Base-by-base conservation (phyloP, 768 basidiomycete genomes). In the Hypholoma fasciculare region DNA sequence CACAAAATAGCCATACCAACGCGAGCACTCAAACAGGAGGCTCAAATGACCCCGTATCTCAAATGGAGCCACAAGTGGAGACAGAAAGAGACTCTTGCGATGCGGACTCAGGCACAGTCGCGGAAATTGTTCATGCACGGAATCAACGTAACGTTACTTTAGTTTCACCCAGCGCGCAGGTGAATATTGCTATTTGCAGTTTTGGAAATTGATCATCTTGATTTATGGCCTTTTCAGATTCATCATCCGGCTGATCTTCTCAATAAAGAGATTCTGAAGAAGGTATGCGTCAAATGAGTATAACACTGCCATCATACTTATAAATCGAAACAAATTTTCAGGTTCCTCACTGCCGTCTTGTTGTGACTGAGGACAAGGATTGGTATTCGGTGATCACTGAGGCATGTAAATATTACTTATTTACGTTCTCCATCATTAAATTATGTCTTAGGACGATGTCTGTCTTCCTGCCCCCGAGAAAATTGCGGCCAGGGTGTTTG, bases 321-420 rank as follows among this genome's bases (percentile, higher is more conserved):
- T 34, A 34, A 34, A 34, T 9, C 9, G 6, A 34, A 34, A 34
- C 30, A 34, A 34, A 34, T 34, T 34, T 34, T 6, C 30, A 34
- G 30, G 9, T 34, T 43, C 52, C 52, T 11, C 23, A 42, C 40
- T n/a, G 52, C 17, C 42, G 42, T 30, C 26, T 53, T 26, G 52
- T 14, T 6, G 43, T 53, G 17, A 53, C 52, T 13, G 26, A 53
- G 39, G 52, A 53, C 26, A 14, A 3, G 19, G 42, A 53, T 19
- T 53, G 52, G 52, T 44, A n/a, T 17, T 53, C 52, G 14, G 42
- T 53, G n/a, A 16, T 53, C 42, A 53, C 16, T 4, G 52, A 43
- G 27, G 52, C 44, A 34, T 8, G 3, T 30, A 26, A 40, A 38
- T 5, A 38, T 37, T 38, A 23, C 9, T 1, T 14, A 38, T 51